These are phyloP conservation scores for Fragaria ananassa DNA, from an alignment of 306 rosid species.

Conservation along the genomic window DNA sequence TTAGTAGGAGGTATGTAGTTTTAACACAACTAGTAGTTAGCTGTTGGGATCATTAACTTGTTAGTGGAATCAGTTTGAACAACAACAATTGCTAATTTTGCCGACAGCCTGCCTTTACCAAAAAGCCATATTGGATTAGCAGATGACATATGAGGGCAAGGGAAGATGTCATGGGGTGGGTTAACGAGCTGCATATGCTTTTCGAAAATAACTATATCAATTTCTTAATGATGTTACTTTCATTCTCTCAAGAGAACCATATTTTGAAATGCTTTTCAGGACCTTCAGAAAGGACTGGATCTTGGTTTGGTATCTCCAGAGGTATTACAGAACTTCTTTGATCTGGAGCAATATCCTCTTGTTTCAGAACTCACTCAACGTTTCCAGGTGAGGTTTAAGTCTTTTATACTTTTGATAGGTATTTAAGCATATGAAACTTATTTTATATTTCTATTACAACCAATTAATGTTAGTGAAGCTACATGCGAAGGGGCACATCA, in stretches of 20 bases:
- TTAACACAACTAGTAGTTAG: neutral
- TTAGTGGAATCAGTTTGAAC: neutral
- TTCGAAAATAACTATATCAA: neutral
- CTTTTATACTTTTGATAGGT: neutral
- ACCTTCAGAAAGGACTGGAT: conserved; percentile 94
- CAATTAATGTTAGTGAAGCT: conserved; percentile 1
- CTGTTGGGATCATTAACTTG: neutral
- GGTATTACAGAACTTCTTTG: conserved; percentile 87
- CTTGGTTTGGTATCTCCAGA: conserved; percentile 94
- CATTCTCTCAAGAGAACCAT: conserved; percentile 19
- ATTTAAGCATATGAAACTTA: conserved; percentile 19
- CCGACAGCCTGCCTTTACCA: neutral
- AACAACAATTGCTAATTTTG: neutral
- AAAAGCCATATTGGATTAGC: neutral
- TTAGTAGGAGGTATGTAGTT: neutral
- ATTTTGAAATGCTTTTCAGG: conserved; percentile 48
- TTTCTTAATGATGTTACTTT: conserved; percentile 6
- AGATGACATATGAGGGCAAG: neutral
- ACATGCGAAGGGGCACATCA: conserved; percentile 5
- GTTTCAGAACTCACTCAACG: conserved; percentile 81
- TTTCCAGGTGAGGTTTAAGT: conserved; percentile 62
- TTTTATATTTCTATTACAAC: conserved; percentile 6
- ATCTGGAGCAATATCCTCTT: conserved; percentile 87
- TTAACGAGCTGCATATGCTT: conserved; percentile 1
- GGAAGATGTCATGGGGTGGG: conserved; percentile 1